Conservation (phyloP, 2,329 filamentous ascomycete genomes). For the Xylariaceae sp. region DNA sequence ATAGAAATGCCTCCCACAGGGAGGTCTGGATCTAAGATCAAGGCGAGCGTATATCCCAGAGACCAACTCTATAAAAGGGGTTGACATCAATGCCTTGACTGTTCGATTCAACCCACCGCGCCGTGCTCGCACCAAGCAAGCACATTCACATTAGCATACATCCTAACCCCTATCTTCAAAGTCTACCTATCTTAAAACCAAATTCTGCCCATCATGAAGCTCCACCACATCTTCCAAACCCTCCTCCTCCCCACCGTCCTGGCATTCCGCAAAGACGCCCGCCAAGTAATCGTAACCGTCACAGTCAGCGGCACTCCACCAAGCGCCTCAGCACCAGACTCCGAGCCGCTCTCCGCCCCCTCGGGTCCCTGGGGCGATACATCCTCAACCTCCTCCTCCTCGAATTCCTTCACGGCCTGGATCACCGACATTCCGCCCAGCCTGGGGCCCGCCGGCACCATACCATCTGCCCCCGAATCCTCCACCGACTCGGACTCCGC, state of each 20-base stretch:
- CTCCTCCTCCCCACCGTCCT: conserved; percentile 16
- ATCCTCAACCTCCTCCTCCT: no score
- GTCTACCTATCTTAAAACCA: not conserved
- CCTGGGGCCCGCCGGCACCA: no score
- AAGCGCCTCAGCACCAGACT: no score
- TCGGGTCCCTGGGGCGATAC: conserved; percentile 15
- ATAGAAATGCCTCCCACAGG: conserved; percentile 4
- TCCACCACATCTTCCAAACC: conserved; percentile 13
- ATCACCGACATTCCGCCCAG: no score
- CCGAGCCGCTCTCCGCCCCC: conserved; percentile 3
- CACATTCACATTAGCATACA: not conserved
- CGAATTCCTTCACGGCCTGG: no score
- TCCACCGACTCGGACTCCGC: no score
- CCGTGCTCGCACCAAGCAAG: not conserved
- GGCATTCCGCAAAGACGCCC: conserved; percentile 13
- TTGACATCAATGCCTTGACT: no score
- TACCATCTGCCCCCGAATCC: no score
- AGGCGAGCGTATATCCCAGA: not conserved
- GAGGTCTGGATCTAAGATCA: no score
- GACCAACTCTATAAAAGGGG: conserved; percentile 1
- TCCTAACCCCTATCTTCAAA: not conserved
- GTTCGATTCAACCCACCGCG: no score
- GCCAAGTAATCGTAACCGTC: conserved; percentile 17
- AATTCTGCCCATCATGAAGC: conserved; percentile 17
- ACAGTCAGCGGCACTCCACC: conserved; percentile 1